These are phyloP conservation scores for Rhododendron williamsianum DNA, from an alignment of 148 eudicot species.

Conservation along the genomic window DNA sequence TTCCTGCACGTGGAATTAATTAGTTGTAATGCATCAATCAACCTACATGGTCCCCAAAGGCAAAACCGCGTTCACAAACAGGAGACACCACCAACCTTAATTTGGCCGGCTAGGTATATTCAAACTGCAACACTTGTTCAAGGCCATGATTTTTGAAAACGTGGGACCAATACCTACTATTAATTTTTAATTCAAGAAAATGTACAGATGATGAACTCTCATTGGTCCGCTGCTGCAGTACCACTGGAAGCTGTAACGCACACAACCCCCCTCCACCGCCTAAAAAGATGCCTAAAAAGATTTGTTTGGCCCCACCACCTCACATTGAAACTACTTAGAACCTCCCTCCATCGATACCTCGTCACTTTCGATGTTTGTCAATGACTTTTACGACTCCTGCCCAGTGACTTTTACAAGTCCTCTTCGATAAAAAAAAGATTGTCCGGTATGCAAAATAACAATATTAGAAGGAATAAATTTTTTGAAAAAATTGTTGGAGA, in stretches of 20 bases:
- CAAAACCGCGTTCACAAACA: slow-evolving; percentile 18
- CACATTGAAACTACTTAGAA: slow-evolving; percentile 7
- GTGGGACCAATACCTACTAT: not conserved
- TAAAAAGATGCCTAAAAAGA: not conserved
- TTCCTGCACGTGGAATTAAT: not conserved
- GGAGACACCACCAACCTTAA: not conserved
- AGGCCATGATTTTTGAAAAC: not conserved
- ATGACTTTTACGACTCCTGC: not conserved
- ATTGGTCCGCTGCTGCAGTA: not conserved
- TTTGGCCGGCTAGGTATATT: not conserved
- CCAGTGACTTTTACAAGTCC: not conserved
- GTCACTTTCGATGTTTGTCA: not conserved
- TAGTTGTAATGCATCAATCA: not conserved
- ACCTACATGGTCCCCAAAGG: not conserved
- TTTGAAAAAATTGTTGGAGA: too few species aligned
- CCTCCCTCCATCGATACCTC: not conserved
- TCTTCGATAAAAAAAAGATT: too few species aligned
- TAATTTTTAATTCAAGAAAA: not conserved
- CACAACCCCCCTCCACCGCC: not conserved
- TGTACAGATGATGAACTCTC: not conserved
- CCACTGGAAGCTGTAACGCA: slow-evolving; percentile 9
- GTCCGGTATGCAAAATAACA: too few species aligned
- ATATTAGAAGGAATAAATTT: too few species aligned
- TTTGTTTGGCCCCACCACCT: not conserved
- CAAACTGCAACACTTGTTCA: too few species aligned